Conservation (phyloP, 164 flowering plant genomes). For the Taxillus chinensis region DNA sequence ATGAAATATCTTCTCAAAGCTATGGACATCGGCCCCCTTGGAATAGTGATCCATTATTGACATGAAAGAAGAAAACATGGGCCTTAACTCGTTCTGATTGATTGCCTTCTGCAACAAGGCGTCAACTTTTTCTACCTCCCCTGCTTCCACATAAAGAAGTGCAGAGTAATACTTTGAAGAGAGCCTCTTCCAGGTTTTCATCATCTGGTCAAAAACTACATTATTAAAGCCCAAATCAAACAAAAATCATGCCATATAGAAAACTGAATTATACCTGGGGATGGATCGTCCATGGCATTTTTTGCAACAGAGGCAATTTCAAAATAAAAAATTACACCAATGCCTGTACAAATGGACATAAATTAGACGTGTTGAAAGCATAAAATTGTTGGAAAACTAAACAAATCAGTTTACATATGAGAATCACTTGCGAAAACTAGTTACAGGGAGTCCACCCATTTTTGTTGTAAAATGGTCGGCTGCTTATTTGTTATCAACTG, state of each 20-base stretch:
- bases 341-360: too few relatives aligned
- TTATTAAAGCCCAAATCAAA: too few relatives aligned
- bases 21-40: slow-evolving; percentile 68
- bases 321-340: too few relatives aligned
- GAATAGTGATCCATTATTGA: slow-evolving; percentile 56
- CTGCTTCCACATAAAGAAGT: slow-evolving; percentile 64
- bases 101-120: slow-evolving; percentile 56
- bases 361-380: too few relatives aligned
- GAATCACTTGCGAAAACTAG: slow-evolving; percentile 10
- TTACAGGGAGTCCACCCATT: slow-evolving; percentile 85
- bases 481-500: slow-evolving; percentile 44
- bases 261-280: too few relatives aligned
- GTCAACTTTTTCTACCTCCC: slow-evolving; percentile 82
- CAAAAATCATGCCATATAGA: too few relatives aligned
- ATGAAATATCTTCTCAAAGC: slow-evolving; percentile 63
- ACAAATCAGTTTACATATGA: too few relatives aligned
- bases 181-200: slow-evolving; percentile 22
- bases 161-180: slow-evolving; percentile 31
- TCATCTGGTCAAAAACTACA: slow-evolving; percentile 49
- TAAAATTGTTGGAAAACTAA: too few relatives aligned
- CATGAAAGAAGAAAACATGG: slow-evolving; percentile 41
- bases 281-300: too few relatives aligned
- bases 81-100: slow-evolving; percentile 33
- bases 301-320: too few relatives aligned
- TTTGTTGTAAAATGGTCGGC: slow-evolving; percentile 78